phyloP scores from a whole-genome alignment of 352 stramenopile species.

The Pythium coloratum region DNA sequence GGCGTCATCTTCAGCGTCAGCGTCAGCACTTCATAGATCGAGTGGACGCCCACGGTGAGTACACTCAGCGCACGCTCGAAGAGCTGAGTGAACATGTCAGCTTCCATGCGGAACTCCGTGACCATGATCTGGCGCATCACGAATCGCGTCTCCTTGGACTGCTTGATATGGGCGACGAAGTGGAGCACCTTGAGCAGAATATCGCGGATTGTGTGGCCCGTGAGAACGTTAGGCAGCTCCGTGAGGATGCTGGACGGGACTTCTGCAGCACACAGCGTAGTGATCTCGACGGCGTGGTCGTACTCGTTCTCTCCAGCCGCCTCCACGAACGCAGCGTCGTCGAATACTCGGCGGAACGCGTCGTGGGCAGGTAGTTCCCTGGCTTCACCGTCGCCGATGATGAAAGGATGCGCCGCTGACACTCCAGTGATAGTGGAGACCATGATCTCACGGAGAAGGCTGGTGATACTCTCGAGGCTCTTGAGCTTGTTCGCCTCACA shows the following conservation, averaged over 20 bases:
- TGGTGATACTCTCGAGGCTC: constrained; percentile 59
- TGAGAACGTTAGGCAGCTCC: constrained; percentile 59
- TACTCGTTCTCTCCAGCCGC: neutral
- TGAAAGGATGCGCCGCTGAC: constrained; percentile 16
- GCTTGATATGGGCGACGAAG: constrained; percentile 67
- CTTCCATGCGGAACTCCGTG: constrained; percentile 45
- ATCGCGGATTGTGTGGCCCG: constrained; percentile 65
- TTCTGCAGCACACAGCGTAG: constrained; percentile 1
- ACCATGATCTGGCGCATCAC: constrained; percentile 52
- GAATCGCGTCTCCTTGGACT: constrained; percentile 41
- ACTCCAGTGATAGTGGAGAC: constrained; percentile 57
- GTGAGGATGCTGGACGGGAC: constrained; percentile 46
- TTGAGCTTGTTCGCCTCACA: constrained; percentile 46
- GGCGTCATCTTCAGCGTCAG: constrained; percentile 55
- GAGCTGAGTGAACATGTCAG: constrained; percentile 38
- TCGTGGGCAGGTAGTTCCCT: neutral
- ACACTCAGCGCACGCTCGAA: constrained; percentile 45
- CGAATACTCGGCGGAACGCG: constrained; percentile 24
- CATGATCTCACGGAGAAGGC: constrained; percentile 63
- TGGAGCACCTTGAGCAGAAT: constrained; percentile 68
- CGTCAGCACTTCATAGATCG: constrained; percentile 51
- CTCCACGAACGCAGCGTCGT: constrained; percentile 13
- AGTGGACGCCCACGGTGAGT: constrained; percentile 42
- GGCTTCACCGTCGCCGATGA: constrained; percentile 16
- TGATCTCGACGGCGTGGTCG: neutral